Evolutionary conservation across 1,284 basidiomycete genomes (phyloP), one percentile per base, ranked within the genome.

Genomic region (Cryptococcus jaspeensis): DNA sequence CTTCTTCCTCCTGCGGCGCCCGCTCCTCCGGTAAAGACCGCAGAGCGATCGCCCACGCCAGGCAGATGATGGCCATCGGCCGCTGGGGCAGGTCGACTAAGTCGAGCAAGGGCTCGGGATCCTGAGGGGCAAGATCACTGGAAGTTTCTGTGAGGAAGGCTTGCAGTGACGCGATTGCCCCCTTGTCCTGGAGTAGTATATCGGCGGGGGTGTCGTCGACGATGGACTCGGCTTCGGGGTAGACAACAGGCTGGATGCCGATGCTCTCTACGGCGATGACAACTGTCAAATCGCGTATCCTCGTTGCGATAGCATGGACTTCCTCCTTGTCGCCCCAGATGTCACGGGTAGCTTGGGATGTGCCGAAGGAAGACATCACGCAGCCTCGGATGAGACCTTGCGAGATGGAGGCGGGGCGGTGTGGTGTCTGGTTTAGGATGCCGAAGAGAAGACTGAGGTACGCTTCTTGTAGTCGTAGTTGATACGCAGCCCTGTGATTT

Each of bases 41-140:
- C 7, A 78, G 60, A 5, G 74, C 62, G 22, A 76, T 70, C 0
- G 75, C 60, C 70, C 74, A 74, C 18, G 68, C 70, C 15, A 77
- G 62, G 50, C 71, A 73, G 35, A 76, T 58, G 28, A 79, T 56
- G 8, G 73, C 54, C 42, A 70, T 69, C 22, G 74, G 74, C 60
- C 60, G 66, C 5, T 55, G 32, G 1, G 69, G 65, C 53, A 62
- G 60, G 49, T 45, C 56, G 46, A 45, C 53, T 15, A 37, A 49
- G 11, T 36, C 44, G 15, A 41, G 45, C 11, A 50, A 45, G 16
- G 42, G 37, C 46, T 65, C 59, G 13, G 57, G 62, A 47, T 53
- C 39, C 12, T 45, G 49, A 18, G 53, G 59, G 9, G 50, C 48
- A 5, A 73, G 60, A 36, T 67, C 66, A 18, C 66, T 54, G 23